Conservation (phyloP, 225 moss, liverwort and hornwort species). For the Pseudoscleropodium purum region DNA sequence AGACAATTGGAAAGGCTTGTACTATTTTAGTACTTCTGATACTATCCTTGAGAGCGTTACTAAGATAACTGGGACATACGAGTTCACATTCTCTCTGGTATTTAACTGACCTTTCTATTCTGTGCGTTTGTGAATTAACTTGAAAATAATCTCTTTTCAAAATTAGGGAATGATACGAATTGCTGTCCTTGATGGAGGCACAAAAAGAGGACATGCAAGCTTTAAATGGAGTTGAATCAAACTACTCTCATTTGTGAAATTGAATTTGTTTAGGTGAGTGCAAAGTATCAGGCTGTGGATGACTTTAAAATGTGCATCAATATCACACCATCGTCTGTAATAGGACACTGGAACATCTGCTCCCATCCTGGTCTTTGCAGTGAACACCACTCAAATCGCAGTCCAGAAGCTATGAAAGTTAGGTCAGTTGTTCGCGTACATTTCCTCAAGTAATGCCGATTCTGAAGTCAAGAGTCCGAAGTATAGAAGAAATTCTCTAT, state of each 20-base stretch:
- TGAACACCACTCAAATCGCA: neutral
- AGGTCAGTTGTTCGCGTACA: neutral
- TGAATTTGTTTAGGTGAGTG: slow-evolving; percentile 9
- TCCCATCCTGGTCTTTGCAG: slow-evolving; percentile 25
- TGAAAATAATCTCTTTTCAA: neutral
- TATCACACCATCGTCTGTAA: slow-evolving; percentile 3
- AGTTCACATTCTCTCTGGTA: slow-evolving; percentile 20
- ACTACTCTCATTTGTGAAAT: neutral
- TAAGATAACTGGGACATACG: slow-evolving; percentile 10
- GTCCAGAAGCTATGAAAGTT: neutral
- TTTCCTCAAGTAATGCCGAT: neutral
- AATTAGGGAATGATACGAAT: neutral
- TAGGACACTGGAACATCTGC: slow-evolving; percentile 29
- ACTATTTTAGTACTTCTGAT: slow-evolving; percentile 8
- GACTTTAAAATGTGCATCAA: neutral
- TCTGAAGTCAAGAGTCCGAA: neutral
- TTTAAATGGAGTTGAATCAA: neutral
- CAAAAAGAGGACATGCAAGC: neutral
- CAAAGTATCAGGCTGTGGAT: slow-evolving; percentile 7
- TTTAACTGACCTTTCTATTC: neutral
- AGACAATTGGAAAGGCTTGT: slow-evolving; percentile 22
- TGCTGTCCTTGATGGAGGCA: neutral
- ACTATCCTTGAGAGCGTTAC: slow-evolving; percentile 3
- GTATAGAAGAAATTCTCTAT: neutral
- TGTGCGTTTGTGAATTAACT: neutral